Conservation (phyloP, 2,329 filamentous ascomycete genomes). For the Aspergillus glaucus region DNA sequence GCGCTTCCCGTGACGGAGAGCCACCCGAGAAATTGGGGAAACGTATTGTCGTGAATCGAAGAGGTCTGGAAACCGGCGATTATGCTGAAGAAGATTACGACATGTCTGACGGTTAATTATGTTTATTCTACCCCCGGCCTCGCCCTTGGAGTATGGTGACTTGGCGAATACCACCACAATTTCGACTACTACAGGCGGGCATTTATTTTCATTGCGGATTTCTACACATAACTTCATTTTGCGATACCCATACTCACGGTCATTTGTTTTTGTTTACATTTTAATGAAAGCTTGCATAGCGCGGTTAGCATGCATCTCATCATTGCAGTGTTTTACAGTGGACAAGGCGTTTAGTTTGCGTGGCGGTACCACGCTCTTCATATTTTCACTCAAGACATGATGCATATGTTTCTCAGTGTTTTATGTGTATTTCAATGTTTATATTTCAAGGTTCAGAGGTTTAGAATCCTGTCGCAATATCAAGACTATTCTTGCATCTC, state of each 20-base stretch:
- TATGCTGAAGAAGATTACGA: conserved; percentile 30
- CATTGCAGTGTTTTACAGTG: background rate
- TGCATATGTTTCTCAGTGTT: background rate
- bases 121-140: background rate
- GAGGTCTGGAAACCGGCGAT: conserved; percentile 32
- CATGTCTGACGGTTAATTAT: conserved; percentile 15
- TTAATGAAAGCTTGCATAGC: conserved; percentile 33
- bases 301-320: conserved; percentile 26
- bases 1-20: conserved; percentile 82
- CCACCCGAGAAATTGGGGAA: conserved; percentile 69
- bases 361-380: background rate
- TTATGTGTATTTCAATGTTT: background rate
- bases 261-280: conserved; percentile 16
- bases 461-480: no score
- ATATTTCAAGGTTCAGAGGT: no score
- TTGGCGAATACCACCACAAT: background rate
- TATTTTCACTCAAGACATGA: background rate
- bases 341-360: background rate
- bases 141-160: no score
- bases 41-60: conserved; percentile 54
- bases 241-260: conserved; percentile 35
- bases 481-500: no score
- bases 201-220: conserved; percentile 11
- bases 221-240: conserved; percentile 17
- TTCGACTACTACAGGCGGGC: background rate